phyloP scores from a whole-genome alignment of 2,329 filamentous ascomycete genomes.

The Fusarium nelsonii region DNA sequence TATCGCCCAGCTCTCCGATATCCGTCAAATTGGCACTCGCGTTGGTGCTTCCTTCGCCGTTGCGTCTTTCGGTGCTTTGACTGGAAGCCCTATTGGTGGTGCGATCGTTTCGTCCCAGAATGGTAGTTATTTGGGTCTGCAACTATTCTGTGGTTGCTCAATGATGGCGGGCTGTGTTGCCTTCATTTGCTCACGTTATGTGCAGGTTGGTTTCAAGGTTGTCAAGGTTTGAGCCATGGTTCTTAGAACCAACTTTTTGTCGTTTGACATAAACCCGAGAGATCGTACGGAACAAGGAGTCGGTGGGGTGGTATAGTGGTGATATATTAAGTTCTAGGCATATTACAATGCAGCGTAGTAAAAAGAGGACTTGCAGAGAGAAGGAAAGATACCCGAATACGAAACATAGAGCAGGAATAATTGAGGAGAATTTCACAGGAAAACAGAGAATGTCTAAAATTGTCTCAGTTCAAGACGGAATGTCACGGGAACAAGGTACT shows the following conservation, averaged over 20 bases:
- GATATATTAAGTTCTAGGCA: not conserved
- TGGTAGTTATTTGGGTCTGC: constrained; percentile 69
- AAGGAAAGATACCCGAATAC: not conserved
- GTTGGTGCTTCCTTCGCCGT: constrained; percentile 74
- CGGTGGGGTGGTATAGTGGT: not conserved
- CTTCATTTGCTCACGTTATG: constrained; percentile 51
- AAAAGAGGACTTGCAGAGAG: not conserved
- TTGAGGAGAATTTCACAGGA: not conserved
- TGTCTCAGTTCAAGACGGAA: not conserved
- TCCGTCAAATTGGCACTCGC: constrained; percentile 76
- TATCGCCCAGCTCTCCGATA: constrained; percentile 77
- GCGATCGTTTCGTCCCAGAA: constrained; percentile 66
- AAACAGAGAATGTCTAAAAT: not conserved
- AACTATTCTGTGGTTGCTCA: constrained; percentile 73
- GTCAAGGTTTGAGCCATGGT: constrained; percentile 49
- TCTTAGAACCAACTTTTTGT: not conserved
- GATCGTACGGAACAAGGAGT: not conserved
- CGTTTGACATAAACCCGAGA: not conserved
- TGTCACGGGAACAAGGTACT: not conserved
- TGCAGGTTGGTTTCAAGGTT: constrained; percentile 53
- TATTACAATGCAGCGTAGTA: not conserved
- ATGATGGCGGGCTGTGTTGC: constrained; percentile 51
- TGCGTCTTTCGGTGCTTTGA: constrained; percentile 73
- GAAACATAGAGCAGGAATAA: not conserved
- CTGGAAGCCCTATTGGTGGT: constrained; percentile 76